These are phyloP conservation scores for Salix suchowensis DNA, from an alignment of 345 rosid genomes.

Conservation along the genomic window DNA sequence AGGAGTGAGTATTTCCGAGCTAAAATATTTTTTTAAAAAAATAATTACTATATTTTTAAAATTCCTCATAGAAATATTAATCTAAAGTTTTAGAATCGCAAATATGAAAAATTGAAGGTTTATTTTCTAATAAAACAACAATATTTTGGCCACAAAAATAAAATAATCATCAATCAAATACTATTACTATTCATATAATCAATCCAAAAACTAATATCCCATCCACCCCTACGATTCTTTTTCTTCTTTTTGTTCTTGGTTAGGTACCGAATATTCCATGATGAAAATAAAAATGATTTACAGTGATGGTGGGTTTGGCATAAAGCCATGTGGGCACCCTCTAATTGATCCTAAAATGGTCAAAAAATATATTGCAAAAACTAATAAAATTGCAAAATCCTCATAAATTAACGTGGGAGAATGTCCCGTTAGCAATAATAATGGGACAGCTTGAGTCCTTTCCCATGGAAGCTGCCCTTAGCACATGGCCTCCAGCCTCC, in stretches of 20 bases:
- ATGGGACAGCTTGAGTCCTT: neutral
- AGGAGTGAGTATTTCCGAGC: no score
- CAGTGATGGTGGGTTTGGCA: conserved; percentile 22
- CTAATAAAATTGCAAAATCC: neutral
- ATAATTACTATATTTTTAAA: rapidly evolving
- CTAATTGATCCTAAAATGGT: conserved; percentile 1
- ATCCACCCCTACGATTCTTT: neutral
- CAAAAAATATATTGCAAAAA: conserved; percentile 9
- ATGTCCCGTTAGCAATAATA: conserved; percentile 22
- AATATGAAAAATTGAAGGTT: no score
- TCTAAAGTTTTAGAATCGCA: no score
- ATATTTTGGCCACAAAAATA: neutral
- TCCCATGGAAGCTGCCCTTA: conserved; percentile 8
- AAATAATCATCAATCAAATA: neutral
- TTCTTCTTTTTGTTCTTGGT: neutral
- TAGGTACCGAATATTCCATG: neutral
- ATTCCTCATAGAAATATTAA: no score
- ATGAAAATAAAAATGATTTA: conserved; percentile 22
- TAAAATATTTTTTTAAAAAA: no score
- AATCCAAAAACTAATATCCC: neutral
- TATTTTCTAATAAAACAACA: no score
- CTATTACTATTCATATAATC: neutral
- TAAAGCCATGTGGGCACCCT: conserved; percentile 35
- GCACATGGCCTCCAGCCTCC: conserved; percentile 55
- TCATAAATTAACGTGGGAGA: neutral